Conservation (phyloP, 2,329 filamentous ascomycete species). For the Acarospora socialis region DNA sequence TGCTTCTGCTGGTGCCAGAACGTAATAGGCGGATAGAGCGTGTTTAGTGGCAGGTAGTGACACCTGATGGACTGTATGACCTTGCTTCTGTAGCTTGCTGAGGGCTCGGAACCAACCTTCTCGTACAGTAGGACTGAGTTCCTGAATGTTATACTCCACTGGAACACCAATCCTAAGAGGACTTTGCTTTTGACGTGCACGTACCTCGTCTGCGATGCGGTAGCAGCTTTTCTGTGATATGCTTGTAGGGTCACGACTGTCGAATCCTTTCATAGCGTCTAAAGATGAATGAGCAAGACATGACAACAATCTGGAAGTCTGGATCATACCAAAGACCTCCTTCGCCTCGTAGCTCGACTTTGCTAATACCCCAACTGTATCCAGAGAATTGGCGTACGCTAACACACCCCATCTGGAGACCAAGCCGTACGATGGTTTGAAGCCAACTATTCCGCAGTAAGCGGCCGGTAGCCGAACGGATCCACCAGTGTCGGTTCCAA, state of each 20-base stretch:
- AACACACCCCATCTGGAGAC: conserved; percentile 76
- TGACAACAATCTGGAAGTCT: too few relatives aligned
- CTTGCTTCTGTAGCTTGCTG: conserved; percentile 43
- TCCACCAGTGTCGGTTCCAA: conserved; percentile 90
- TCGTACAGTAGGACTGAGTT: conserved; percentile 57
- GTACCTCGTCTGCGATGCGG: conserved; percentile 37
- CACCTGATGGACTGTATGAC: conserved; percentile 59
- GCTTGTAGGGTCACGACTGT: conserved; percentile 62
- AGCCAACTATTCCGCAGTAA: conserved; percentile 70
- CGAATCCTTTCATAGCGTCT: conserved; percentile 44
- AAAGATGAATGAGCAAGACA: conserved; percentile 4
- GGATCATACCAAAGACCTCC: conserved; percentile 19
- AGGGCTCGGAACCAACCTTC: conserved; percentile 54
- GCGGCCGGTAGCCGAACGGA: conserved; percentile 78
- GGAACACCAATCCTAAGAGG: conserved; percentile 43
- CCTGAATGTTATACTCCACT: conserved; percentile 73
- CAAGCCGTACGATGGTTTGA: conserved; percentile 84
- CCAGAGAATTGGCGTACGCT: conserved; percentile 82
- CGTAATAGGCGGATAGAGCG: conserved; percentile 85
- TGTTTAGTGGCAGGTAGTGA: conserved; percentile 71
- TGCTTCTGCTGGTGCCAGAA: conserved; percentile 87
- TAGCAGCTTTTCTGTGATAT: conserved; percentile 43
- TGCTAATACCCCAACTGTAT: conserved; percentile 72
- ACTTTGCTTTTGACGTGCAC: conserved; percentile 25
- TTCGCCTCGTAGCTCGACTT: conserved; percentile 37